Base-by-base conservation (phyloP, 495 filamentous ascomycete genomes). In the Jackrogersella multiformis region DNA sequence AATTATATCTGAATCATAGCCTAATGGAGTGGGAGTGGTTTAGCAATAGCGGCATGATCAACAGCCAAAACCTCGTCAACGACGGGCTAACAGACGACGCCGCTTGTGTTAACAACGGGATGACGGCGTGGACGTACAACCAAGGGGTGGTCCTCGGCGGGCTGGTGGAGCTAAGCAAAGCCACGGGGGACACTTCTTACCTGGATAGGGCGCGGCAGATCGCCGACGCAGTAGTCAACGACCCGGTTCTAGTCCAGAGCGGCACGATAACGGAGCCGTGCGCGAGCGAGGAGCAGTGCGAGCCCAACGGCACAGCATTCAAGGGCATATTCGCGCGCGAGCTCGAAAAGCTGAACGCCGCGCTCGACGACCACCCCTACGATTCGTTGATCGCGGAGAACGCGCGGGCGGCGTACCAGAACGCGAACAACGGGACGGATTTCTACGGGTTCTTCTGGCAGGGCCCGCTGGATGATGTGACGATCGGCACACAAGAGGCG, bases 251-350 rank as follows among this genome's bases (percentile, higher is more conserved):
- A 16, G 76, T 82, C 54, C 62, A 69, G 0, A 76, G 82, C 59
- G 84, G 87, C 18, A 81, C 89, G n/a, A 70, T 89, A 4, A 86
- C 85, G 12, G 90, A 92, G 16, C 52, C 74, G 10, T 87, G 85
- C 65, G 85, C 87, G 52, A 80, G 81, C 0, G 53, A 61, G 34
- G 67, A 71, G 0, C 71, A 76, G 13, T 89, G 87, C 51, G 86
- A 85, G 46, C 79, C 74, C 16, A 83, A 89, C 65, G 85, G 80
- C 5, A 80, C 84, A 1, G 85, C 89, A 60, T 93, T 93, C 84
- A 93, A 93, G 74, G 90, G 90, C 18, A 84, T 90, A 4, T 91
- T 92, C 68, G 82, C 88, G 16, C 82, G 86, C 4, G 90, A 89
- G 63, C 79, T 92, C 1, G 79, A 76, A 21, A 75, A 79, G 45